Evolutionary conservation across 2,329 filamentous ascomycete species (phyloP), one percentile per base, ranked within the genome.

Genomic region (Xylariales sp.): DNA sequence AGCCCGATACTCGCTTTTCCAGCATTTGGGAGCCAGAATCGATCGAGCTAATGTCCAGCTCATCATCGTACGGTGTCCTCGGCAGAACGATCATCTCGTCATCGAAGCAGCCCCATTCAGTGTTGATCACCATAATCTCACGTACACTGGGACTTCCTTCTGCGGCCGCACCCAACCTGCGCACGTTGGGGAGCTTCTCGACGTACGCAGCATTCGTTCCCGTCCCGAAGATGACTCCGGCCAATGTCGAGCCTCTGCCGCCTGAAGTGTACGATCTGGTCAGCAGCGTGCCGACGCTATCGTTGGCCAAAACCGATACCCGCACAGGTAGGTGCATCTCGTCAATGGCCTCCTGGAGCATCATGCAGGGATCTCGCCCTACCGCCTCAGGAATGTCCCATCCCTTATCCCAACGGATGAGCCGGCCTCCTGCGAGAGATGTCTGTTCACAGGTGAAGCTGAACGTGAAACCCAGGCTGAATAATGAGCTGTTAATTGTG

Each of bases 31-130:
- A 77, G 10, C 83, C 83, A 0, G 83, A 84, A 55, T 90, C 88
- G 45, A 79, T 73, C 37, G 78, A 85, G 33, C 79, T 77, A 11
- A 62, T 63, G 55, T 90, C 85, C 13, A 90, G 69, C 37, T 73
- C 70, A 23, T 65, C 56, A 55, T 90, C 85, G 55, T 84, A 88
- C 3, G 69, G 62, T 0, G 84, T 89, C 46, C 74, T 76, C 8
- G 85, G 84, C n/a, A 89, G 66, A 5, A 85, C 81, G 40, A 70
- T 75, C 29, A 88, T 67, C 16, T 72, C 67, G 58, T 85, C 86
- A 62, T 89, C 85, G 52, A 89, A 89, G 43, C 81, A 85, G 42
- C 85, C 85, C 85, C 85, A 90, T 64, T 90, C 85, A 2, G 83
- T 83, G 58, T 89, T 90, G 55, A 90, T 72, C 43, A 89, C 81